phyloP scores from a whole-genome alignment of 352 stramenopile genomes.

The Pythium phragmitis region DNA sequence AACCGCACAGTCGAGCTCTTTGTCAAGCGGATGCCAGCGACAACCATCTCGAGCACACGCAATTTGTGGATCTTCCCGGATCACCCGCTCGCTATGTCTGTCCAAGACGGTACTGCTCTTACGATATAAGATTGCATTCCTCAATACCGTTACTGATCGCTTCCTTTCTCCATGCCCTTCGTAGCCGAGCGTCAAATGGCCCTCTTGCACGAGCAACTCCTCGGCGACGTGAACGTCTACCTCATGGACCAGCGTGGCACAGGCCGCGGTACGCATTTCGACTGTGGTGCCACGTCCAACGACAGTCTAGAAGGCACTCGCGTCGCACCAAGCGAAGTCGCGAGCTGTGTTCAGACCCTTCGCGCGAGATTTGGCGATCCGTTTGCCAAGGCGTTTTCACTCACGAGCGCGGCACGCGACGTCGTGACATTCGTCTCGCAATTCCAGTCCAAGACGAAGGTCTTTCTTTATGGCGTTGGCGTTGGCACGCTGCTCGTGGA shows the following conservation, averaged over 20 bases:
- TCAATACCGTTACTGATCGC: neutral
- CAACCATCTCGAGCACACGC: constrained; percentile 11
- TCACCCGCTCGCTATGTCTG: constrained; percentile 17
- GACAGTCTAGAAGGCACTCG: constrained; percentile 7
- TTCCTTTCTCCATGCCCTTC: neutral
- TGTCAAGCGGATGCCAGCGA: constrained; percentile 27
- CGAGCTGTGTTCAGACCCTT: constrained; percentile 10
- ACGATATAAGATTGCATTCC: neutral
- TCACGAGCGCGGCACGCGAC: constrained; percentile 64
- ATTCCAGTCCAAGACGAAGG: constrained; percentile 41
- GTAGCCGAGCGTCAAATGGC: constrained; percentile 25
- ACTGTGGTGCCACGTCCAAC: constrained; percentile 21
- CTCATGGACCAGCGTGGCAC: constrained; percentile 33
- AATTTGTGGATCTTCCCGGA: constrained; percentile 27
- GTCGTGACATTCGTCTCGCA: constrained; percentile 50
- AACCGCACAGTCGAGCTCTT: constrained; percentile 27
- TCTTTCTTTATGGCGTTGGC: constrained; percentile 66
- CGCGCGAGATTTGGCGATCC: constrained; percentile 14
- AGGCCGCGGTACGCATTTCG: constrained; percentile 25
- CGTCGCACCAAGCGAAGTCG: constrained; percentile 19
- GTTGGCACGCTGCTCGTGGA: constrained; percentile 69
- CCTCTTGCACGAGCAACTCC: constrained; percentile 23
- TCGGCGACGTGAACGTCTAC: constrained; percentile 27
- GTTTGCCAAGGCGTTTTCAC: constrained; percentile 47
- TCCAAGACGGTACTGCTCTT: constrained; percentile 8